Evolutionary conservation across 176 grass and related monocot species (phyloP), one percentile per base, ranked within the genome.

Genomic region (Urochloa ruziziensis): DNA sequence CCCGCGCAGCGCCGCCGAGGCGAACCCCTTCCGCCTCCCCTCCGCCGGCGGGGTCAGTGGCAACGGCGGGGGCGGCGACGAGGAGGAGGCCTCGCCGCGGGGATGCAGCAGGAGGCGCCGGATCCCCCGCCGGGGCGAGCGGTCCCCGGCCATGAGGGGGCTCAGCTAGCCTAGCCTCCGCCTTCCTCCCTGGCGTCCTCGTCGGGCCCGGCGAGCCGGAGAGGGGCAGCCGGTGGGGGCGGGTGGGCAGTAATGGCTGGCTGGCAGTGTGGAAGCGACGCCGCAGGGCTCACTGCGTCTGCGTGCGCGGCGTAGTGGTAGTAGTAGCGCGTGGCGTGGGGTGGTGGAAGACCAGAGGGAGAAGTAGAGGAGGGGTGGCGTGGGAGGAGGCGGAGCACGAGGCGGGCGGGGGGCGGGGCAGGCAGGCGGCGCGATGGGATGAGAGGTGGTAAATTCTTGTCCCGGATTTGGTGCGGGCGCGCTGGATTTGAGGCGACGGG

Each of bases 1-100:
- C 17, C 96, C 91, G 61, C 96, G 89, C 47, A 99, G 90, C 62
- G 92, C 93, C 59, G 73, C 91, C 54, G 83, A 82, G 3, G 81
- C 92, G 56, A 91, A 90, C 33, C 91, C 84, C 84, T 87, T 90
- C 75, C 60, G 69, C 84, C 89, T 29, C 40, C 84, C 89, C 19
- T 77, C 78, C 12, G 27, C 0, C 27, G 18, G 3, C 28, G n/a
- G 2, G 39, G 39, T 5, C 18, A 36, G 6, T 1, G 32, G 56
- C 77, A 23, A 35, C 33, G 17, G 23, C 4, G 27, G 24, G 4
- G 81, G 39, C 7, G 61, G 3, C 2, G 70, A 46, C 16, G 84
- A 69, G 3, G 82, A 75, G 18, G 74, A 21, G 2, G 51, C 68
- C 80, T 87, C 84, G 37, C 84, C 84, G 7, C 84, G 80, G 1